A percentile compares a stretch with the other conserved stretches of the same genome.
Evolutionary conservation across 2,329 filamentous ascomycete species (phyloP).

Genomic region (Colletotrichum lindemuthianum): DNA sequence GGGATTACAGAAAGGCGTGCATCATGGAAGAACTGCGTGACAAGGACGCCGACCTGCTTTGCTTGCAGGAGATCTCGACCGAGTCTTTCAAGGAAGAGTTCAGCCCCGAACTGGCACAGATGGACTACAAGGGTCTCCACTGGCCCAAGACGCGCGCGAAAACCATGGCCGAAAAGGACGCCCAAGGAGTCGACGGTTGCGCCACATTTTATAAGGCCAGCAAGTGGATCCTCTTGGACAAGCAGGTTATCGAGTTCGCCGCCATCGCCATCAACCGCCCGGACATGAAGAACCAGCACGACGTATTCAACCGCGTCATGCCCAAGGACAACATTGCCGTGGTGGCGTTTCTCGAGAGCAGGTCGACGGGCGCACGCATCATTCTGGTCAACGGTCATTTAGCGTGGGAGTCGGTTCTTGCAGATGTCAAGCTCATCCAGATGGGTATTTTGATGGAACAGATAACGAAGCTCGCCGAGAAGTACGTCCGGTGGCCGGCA

Average conservation of each 20-base stretch:
- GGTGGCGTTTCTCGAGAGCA: conserved; percentile 91
- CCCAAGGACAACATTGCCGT: conserved; percentile 97
- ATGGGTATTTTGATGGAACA: conserved; percentile 95
- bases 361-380: conserved; percentile 86
- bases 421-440: conserved; percentile 96
- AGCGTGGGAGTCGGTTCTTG: conserved; percentile 90
- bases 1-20: conserved; percentile 85
- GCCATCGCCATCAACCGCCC: conserved; percentile 92
- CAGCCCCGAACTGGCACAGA: conserved; percentile 83
- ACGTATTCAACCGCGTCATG: conserved; percentile 99
- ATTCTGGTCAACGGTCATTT: conserved; percentile 95
- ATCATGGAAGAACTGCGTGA: conserved; percentile 85
- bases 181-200: conserved; percentile 91
- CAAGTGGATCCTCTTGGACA: conserved; percentile 94
- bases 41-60: conserved; percentile 87
- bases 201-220: conserved; percentile 96
- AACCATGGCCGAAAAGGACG: conserved; percentile 91
- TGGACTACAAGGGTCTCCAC: conserved; percentile 93
- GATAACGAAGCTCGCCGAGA: conserved; percentile 85
- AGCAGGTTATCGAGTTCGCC: conserved; percentile 92
- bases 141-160: conserved; percentile 90
- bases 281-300: conserved; percentile 96
- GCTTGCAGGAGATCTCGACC: conserved; percentile 91
- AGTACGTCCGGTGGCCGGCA: conserved; percentile 81
- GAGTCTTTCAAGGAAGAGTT: conserved; percentile 94